Percentiles rank a stretch among this genome's conserved stretches.
phyloP scores from a whole-genome alignment of 495 filamentous ascomycete genomes.

The Peziza echinospora region DNA sequence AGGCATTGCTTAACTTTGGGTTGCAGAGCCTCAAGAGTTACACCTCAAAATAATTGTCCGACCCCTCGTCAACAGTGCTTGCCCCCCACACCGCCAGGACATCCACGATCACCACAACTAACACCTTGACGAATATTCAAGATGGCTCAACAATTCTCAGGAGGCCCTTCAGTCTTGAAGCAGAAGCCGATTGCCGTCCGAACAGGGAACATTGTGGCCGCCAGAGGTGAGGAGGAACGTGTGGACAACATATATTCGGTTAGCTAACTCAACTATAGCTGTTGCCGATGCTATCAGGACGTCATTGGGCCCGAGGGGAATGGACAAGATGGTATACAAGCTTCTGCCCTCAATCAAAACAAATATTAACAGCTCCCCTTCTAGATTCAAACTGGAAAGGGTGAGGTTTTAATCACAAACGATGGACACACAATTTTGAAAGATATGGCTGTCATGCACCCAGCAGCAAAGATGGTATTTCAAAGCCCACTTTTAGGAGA shows the following conservation, averaged over 20 bases:
- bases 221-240: constrained; percentile 44
- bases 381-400: constrained; percentile 71
- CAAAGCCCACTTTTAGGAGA: not conserved
- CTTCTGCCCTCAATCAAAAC: constrained; percentile 3
- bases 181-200: constrained; percentile 96
- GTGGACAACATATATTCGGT: not conserved
- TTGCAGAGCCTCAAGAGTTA: too few species aligned
- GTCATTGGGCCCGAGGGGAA: constrained; percentile 51
- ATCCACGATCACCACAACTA: too few species aligned
- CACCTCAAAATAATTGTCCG: not conserved
- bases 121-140: not conserved
- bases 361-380: not conserved
- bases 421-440: constrained; percentile 97
- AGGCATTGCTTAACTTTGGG: too few species aligned
- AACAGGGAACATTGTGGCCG: constrained; percentile 85
- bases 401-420: constrained; percentile 96
- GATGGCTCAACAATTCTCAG: not conserved
- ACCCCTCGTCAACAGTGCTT: not conserved
- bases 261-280: constrained; percentile 31
- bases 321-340: constrained; percentile 69
- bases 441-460: constrained; percentile 97
- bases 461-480: constrained; percentile 70
- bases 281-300: constrained; percentile 83
- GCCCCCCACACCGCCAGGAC: not conserved
- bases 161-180: constrained; percentile 28